Evolutionary conservation across 495 filamentous ascomycete species (phyloP), one percentile per base, ranked within the genome.

Genomic region (Xylaria palmicola): DNA sequence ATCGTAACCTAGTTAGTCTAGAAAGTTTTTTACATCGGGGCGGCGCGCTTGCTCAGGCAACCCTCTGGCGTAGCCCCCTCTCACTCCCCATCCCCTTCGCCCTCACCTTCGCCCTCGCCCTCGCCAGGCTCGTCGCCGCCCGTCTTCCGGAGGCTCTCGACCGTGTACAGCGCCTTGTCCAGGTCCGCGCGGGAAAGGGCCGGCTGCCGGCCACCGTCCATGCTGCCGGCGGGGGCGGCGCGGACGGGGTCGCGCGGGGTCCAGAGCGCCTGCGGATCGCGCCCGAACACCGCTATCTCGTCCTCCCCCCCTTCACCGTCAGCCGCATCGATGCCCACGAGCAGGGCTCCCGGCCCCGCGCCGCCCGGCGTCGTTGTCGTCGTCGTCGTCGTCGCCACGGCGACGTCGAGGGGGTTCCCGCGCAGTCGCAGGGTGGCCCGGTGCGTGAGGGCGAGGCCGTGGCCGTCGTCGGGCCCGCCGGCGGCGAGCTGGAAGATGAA

Each of bases 101-200:
- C n/a, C n/a, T n/a, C n/a, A n/a, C n/a, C n/a, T n/a, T n/a, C n/a
- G n/a, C n/a, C n/a, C n/a, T n/a, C n/a, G n/a, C n/a, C 64, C 39
- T 72, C 69, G 47, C 68, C 72, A 39, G 32, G 32, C 13, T 20
- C 80, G 34, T 80, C 80, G n/a, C 69, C 71, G 15, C 77, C 81
- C 17, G 79, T 82, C 78, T 95, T 97, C 51, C 93, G 81, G 51
- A 96, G 77, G 59, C 85, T 87, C 49, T 85, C 88, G 48, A 91
- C 74, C 2, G 79, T 78, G 73, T 96, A 96, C 54, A 96, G 62
- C 0, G 86, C 72, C 47, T 85, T 84, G 12, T 80, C 75, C 24
- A 88, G 60, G 39, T 80, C 73, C 37, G 77, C 69, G 15, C 75
- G 65, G 17, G 59, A 60, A 45, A 83, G 27, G 27, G 57, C 65